Percentiles rank a stretch among this genome's conserved stretches.
Conservation (phyloP, 495 filamentous ascomycete species). For the Daldinia bambusicola region DNA sequence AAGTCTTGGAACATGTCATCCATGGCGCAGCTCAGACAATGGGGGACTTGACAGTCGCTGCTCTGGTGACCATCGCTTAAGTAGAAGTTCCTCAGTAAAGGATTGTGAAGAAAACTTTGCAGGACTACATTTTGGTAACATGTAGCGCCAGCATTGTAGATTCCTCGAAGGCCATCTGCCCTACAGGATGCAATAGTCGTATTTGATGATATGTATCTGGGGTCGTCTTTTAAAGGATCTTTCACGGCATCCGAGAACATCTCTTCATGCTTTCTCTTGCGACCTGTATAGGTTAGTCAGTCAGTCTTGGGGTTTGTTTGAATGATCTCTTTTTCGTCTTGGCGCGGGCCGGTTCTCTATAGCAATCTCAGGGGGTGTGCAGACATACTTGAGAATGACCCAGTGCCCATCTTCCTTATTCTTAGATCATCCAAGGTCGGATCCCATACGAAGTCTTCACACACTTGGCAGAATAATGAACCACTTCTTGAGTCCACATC, state of each 20-base stretch:
- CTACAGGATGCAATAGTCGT: constrained; percentile 72
- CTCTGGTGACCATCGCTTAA: constrained; percentile 83
- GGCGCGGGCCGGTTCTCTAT: background rate
- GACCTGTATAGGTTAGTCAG: constrained; percentile 35
- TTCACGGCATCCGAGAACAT: constrained; percentile 63
- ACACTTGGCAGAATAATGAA: constrained; percentile 82
- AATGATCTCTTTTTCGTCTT: background rate
- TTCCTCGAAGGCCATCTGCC: constrained; percentile 79
- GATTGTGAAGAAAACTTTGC: constrained; percentile 88
- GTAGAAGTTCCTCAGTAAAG: constrained; percentile 84
- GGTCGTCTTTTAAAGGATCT: constrained; percentile 68
- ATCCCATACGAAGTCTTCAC: constrained; percentile 88
- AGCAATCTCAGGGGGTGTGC: background rate
- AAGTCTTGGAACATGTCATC: constrained; percentile 93
- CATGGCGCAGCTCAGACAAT: constrained; percentile 87
- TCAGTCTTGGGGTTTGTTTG: background rate
- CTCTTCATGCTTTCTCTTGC: constrained; percentile 71
- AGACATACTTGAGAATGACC: constrained; percentile 59
- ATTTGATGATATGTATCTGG: constrained; percentile 67
- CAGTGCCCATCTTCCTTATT: constrained; percentile 65
- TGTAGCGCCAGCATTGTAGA: constrained; percentile 92
- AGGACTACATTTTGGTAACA: constrained; percentile 94
- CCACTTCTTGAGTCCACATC: constrained; percentile 85
- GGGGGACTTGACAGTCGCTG: constrained; percentile 69
- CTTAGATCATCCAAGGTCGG: constrained; percentile 79